A percentile compares a stretch with the other conserved stretches of the same genome.
These are phyloP conservation scores for Lavandula angustifolia DNA, from an alignment of 257 asterid genomes.

Conservation along the genomic window DNA sequence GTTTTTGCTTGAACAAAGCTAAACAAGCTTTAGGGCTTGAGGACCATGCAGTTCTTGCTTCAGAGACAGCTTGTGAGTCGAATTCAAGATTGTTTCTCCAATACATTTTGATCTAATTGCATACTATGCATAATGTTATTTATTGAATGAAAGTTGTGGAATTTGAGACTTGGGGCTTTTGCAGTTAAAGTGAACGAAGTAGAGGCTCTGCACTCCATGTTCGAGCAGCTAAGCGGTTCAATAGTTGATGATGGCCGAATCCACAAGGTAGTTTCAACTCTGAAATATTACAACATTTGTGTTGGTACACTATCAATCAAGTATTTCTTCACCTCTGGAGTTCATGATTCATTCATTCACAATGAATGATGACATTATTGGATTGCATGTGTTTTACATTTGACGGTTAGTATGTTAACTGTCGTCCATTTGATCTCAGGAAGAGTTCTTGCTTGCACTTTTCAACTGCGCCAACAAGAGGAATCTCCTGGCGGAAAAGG, in stretches of 20 bases:
- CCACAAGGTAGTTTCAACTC: constrained; percentile 58
- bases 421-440: constrained; percentile 47
- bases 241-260: constrained; percentile 65
- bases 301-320: neutral
- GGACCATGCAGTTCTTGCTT: constrained; percentile 53
- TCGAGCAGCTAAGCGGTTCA: constrained; percentile 65
- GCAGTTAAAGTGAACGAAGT: constrained; percentile 85
- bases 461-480: constrained; percentile 52
- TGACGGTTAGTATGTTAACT: neutral
- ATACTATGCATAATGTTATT: neutral
- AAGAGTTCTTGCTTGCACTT: constrained; percentile 83
- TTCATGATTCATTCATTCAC: neutral
- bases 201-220: constrained; percentile 72
- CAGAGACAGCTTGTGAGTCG: constrained; percentile 76
- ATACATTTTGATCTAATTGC: neutral
- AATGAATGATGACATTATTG: no score
- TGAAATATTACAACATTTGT: neutral
- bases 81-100: neutral
- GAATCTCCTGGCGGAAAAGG: constrained; percentile 75
- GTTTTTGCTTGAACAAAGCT: constrained; percentile 50
- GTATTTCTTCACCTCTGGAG: no score
- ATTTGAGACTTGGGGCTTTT: constrained; percentile 22
- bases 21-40: constrained; percentile 39
- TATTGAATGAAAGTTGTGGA: neutral
- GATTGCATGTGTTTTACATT: neutral